Evolutionary conservation across 176 grass and related monocot species (phyloP).

Genomic region (Eleusine indica): DNA sequence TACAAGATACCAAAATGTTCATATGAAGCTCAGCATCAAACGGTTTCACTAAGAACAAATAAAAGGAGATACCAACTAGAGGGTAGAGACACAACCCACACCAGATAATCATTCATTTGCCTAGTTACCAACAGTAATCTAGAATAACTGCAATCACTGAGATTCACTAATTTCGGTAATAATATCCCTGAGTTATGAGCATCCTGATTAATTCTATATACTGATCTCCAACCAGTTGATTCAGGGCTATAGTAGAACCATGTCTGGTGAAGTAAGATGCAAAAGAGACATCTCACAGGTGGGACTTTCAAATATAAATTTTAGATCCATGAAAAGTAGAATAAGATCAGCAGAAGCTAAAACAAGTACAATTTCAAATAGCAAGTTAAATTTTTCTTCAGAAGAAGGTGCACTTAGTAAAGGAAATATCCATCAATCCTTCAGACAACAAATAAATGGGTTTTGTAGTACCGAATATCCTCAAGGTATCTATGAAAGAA

Average conservation of each 20-base stretch:
- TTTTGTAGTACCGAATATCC: conserved; percentile 20
- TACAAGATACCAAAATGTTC: conserved; percentile 6
- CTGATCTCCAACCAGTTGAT: conserved; percentile 5
- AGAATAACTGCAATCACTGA: too few species aligned
- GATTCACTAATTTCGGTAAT: too few species aligned
- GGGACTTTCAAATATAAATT: too few species aligned
- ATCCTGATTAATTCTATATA: neutral
- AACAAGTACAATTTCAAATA: too few species aligned
- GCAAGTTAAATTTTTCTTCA: conserved; percentile 19
- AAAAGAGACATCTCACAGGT: too few species aligned
- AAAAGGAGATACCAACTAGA: conserved; percentile 1
- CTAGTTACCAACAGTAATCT: neutral
- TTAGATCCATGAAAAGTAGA: too few species aligned
- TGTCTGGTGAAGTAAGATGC: neutral
- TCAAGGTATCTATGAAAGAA: conserved; percentile 14
- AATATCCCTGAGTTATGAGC: too few species aligned
- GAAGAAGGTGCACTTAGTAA: neutral
- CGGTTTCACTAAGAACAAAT: conserved; percentile 14
- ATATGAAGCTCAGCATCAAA: neutral
- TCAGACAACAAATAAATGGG: neutral
- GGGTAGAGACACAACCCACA: neutral
- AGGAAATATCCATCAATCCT: conserved; percentile 21
- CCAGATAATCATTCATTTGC: conserved; percentile 3
- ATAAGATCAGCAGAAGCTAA: too few species aligned
- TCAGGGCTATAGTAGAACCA: neutral